Percentiles rank a stretch among this genome's conserved stretches.
phyloP scores from a whole-genome alignment of 441 rosid species.

The Adansonia grandidieri region DNA sequence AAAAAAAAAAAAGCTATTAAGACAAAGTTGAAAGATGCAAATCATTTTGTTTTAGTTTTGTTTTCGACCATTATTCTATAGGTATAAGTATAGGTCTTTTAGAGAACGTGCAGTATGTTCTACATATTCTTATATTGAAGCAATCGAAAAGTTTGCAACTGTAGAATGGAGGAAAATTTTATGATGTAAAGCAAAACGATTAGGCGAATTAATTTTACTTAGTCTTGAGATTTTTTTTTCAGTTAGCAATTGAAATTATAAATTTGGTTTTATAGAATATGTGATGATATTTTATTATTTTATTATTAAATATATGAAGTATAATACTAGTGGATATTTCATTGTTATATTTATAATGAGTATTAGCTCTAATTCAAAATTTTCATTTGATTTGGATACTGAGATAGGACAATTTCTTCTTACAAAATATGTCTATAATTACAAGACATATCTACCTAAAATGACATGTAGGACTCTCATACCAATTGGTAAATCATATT shows the following conservation, averaged over 20 bases:
- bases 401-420: background rate
- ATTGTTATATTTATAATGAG: background rate
- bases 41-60: too few relatives aligned
- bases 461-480: background rate
- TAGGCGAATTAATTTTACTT: too few relatives aligned
- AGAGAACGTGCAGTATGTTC: too few relatives aligned
- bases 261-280: background rate
- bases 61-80: too few relatives aligned
- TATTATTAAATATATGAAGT: background rate
- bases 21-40: too few relatives aligned
- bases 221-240: background rate
- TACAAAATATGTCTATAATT: background rate
- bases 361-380: background rate
- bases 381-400: background rate
- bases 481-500: background rate
- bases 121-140: too few relatives aligned
- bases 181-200: too few relatives aligned
- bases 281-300: background rate
- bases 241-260: background rate
- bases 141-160: too few relatives aligned
- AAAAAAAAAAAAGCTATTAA: too few relatives aligned
- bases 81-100: too few relatives aligned
- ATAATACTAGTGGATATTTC: background rate
- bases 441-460: too few relatives aligned
- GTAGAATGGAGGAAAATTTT: too few relatives aligned